Percentiles rank a stretch among this genome's conserved stretches.
Conservation (phyloP, 805 yeast genomes). For the Yamadazyma sp. region DNA sequence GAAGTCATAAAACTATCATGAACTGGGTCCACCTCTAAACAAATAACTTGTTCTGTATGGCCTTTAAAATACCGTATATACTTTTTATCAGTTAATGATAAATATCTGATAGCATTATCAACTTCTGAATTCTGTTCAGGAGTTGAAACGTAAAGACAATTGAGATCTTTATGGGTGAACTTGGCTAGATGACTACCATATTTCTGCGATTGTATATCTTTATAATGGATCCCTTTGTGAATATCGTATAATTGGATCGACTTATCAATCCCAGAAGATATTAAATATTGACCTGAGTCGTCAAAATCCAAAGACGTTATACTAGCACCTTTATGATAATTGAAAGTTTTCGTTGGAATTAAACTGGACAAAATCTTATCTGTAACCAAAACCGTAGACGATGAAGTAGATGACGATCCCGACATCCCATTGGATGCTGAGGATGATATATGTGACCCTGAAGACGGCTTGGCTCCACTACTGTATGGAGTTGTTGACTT, state of each 20-base stretch:
- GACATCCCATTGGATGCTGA: no score
- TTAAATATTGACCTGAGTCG: slow-evolving; percentile 72
- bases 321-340: slow-evolving; percentile 49
- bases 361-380: slow-evolving; percentile 13
- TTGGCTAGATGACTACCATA: slow-evolving; percentile 88
- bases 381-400: slow-evolving; percentile 3
- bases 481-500: no score
- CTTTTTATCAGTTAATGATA: slow-evolving; percentile 73
- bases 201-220: slow-evolving; percentile 77
- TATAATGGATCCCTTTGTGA: slow-evolving; percentile 61
- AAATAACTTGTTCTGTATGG: slow-evolving; percentile 73
- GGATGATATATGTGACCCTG: no score
- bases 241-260: slow-evolving; percentile 80
- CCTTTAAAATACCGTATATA: slow-evolving; percentile 86
- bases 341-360: slow-evolving; percentile 46
- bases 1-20: slow-evolving; percentile 64
- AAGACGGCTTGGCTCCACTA: no score
- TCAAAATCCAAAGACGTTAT: slow-evolving; percentile 76
- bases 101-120: slow-evolving; percentile 71
- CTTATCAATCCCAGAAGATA: slow-evolving; percentile 79
- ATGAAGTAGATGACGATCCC: no score
- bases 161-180: slow-evolving; percentile 71
- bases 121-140: slow-evolving; percentile 31
- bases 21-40: slow-evolving; percentile 70
- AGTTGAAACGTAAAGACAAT: slow-evolving; percentile 82